Evolutionary conservation across 129 eudicot genomes (phyloP).

Genomic region (Arctium lappa): DNA sequence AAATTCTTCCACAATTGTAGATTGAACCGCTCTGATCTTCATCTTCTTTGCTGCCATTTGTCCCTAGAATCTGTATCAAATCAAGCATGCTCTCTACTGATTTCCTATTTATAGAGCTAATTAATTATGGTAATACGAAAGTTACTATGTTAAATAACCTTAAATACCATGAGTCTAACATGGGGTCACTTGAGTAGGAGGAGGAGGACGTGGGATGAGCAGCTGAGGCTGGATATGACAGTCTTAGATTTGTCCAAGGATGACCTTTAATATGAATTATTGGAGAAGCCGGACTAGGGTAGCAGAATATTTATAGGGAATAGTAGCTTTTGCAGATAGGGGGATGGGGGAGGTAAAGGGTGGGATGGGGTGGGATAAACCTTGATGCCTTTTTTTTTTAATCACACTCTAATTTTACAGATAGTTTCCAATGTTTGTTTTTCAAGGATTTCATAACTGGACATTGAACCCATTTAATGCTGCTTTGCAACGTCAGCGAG

Average conservation of each 20-base stretch:
- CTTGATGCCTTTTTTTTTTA: too few species aligned
- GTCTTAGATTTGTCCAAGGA: background rate
- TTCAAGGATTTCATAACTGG: background rate
- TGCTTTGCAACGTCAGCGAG: background rate
- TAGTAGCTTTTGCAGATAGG: too few species aligned
- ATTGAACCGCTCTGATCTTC: background rate
- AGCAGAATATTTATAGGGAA: too few species aligned
- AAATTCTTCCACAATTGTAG: background rate
- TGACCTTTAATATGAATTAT: background rate
- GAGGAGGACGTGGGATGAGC: background rate
- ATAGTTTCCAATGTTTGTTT: too few species aligned
- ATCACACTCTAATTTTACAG: too few species aligned
- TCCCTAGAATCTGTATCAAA: background rate
- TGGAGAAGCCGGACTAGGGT: too few species aligned
- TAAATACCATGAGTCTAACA: background rate
- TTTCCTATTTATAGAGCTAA: background rate
- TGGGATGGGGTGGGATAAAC: too few species aligned
- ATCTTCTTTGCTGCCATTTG: background rate
- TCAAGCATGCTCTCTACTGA: background rate
- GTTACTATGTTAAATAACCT: background rate
- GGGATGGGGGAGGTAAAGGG: too few species aligned
- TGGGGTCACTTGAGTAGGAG: background rate
- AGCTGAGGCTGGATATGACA: background rate
- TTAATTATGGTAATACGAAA: background rate
- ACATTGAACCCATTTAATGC: background rate